phyloP scores from a whole-genome alignment of 2,329 filamentous ascomycete genomes.

The Neurospora crassa region DNA sequence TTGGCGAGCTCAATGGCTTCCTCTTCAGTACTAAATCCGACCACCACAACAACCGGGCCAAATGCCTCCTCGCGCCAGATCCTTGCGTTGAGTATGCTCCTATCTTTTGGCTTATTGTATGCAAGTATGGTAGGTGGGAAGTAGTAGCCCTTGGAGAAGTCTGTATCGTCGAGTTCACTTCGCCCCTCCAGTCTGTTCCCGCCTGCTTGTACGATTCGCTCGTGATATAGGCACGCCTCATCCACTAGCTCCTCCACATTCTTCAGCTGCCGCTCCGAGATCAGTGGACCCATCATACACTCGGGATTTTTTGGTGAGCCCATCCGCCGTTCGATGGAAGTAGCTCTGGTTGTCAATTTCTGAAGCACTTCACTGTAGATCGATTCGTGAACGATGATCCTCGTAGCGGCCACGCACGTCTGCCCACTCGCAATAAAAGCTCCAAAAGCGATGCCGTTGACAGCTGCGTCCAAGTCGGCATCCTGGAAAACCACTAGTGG shows the following conservation, averaged over 20 bases:
- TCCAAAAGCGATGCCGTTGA: constrained; percentile 57
- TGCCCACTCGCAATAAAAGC: constrained; percentile 47
- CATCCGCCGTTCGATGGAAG: constrained; percentile 43
- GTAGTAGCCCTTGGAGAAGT: constrained; percentile 57
- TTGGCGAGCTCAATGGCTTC: constrained; percentile 64
- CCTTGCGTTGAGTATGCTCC: constrained; percentile 57
- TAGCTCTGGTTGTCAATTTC: constrained; percentile 53
- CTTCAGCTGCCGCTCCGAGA: constrained; percentile 52
- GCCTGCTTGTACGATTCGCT: constrained; percentile 32
- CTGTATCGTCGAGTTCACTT: constrained; percentile 39
- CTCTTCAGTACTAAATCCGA: constrained; percentile 64
- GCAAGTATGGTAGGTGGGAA: constrained; percentile 69
- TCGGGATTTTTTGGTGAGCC: constrained; percentile 45
- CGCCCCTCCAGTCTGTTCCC: constrained; percentile 37
- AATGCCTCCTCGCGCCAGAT: constrained; percentile 78
- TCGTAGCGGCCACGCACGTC: constrained; percentile 59
- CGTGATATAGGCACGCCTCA: constrained; percentile 42
- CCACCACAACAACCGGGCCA: constrained; percentile 67
- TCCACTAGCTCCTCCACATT: constrained; percentile 58
- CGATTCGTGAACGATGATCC: constrained; percentile 62
- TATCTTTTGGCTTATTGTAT: constrained; percentile 37
- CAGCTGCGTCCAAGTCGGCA: constrained; percentile 55
- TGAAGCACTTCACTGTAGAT: constrained; percentile 57
- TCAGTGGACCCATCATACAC: constrained; percentile 55
- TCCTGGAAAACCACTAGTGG: constrained; percentile 59